Base-by-base conservation (phyloP, 257 asterid species). In the Datura wrightii region DNA sequence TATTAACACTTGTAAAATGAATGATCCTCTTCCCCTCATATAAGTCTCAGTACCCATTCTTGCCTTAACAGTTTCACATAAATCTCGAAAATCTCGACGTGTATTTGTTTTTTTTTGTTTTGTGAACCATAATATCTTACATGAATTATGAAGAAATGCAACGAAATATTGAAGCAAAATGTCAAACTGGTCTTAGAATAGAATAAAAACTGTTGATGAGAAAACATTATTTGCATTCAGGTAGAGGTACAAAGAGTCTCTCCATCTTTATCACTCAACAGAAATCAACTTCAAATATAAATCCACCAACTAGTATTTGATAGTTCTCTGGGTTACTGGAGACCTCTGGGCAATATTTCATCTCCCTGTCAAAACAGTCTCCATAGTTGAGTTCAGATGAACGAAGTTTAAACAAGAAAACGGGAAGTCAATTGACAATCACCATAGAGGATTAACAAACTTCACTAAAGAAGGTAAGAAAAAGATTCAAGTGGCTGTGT, bases 181-280 rank as follows among this genome's bases (percentile, higher is more conserved):
- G 13, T 10, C 62, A 76, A 76, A 31, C 62, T 1, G 48, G 82
- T 76, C 42, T 76, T 76, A 36, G 80, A 72, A 46, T 72, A 46
- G 80, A 41, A 76, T 76, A 76, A 76, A 50, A 48, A 24, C 24
- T 76, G 81, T 24, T 13, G 81, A 72, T 44, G 55, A 71, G 56
- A 48, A 46, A 74, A 50, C 63, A 76, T 76, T 76, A 76, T 76
- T 76, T 76, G 82, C 82, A 76, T 48, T 76, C 62, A 76, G 63
- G 63, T 50, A 76, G 63, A 52, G 63, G 63, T 76, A 65, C 82
- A 14, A 50, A 50, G 59, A 52, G 63, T 76, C 31, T 1, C 82
- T 14, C 82, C 82, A 52, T 76, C 82, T 76, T 76, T 76, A 76
- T 52, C 82, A 76, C 44, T 76, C 62, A 76, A 76, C 82, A 76